phyloP scores from a whole-genome alignment of 2,329 filamentous ascomycete genomes.

The Colletotrichum truncatum region DNA sequence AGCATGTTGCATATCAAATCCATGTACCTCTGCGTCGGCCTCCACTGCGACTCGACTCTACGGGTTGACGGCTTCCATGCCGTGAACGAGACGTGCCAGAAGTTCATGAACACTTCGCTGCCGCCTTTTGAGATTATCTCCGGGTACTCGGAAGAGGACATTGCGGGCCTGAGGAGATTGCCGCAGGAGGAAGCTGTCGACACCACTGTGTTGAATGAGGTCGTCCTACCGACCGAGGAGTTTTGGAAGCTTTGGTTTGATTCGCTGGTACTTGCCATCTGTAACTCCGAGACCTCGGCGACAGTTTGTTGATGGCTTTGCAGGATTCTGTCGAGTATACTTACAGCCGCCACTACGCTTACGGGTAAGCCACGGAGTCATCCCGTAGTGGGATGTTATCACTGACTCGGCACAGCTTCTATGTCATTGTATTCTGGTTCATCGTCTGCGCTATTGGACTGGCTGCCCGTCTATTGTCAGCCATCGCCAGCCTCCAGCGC shows the following conservation, averaged over 20 bases:
- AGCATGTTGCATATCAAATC: constrained; percentile 40
- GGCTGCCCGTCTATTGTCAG: constrained; percentile 37
- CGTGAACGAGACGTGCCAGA: constrained; percentile 45
- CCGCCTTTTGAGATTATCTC: constrained; percentile 45
- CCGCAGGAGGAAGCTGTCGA: constrained; percentile 36
- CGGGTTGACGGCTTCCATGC: constrained; percentile 34
- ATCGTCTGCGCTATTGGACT: constrained; percentile 47
- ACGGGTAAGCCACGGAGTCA: constrained; percentile 45
- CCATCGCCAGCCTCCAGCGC: constrained; percentile 18
- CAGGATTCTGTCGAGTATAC: constrained; percentile 48
- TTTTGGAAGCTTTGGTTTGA: constrained; percentile 46
- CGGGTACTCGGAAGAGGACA: constrained; percentile 43
- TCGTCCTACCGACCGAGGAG: constrained; percentile 44
- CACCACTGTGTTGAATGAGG: constrained; percentile 35
- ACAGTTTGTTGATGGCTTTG: background rate
- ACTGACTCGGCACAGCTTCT: constrained; percentile 35
- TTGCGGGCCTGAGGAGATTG: constrained; percentile 41
- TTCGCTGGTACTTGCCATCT: constrained; percentile 44
- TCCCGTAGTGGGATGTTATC: background rate
- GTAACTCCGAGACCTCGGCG: background rate
- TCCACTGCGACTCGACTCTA: constrained; percentile 43
- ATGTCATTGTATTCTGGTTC: constrained; percentile 52
- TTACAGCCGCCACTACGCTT: constrained; percentile 43
- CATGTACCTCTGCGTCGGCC: constrained; percentile 47
- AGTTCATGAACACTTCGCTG: constrained; percentile 35